Conservation (phyloP, 768 basidiomycete species). For the Boletus pseudo-olivaceus region DNA sequence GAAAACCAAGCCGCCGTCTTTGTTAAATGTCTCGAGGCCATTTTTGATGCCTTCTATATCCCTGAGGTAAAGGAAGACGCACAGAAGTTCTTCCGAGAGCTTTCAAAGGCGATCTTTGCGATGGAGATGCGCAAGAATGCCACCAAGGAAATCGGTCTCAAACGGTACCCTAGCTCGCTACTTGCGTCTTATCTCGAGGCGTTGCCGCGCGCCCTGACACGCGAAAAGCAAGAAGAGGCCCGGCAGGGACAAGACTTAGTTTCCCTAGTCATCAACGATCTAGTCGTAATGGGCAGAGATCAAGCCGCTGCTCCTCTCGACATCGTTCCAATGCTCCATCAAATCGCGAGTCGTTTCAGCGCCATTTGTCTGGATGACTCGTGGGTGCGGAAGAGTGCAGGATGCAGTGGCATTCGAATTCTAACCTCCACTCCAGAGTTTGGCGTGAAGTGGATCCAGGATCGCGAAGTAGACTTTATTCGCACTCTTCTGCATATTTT, state of each 20-base stretch:
- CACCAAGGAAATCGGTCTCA: conserved; percentile 48
- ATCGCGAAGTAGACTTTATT: conserved; percentile 86
- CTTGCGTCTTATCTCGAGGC: conserved; percentile 77
- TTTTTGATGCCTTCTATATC: conserved; percentile 73
- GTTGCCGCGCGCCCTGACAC: conserved; percentile 70
- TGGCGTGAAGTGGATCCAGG: conserved; percentile 74
- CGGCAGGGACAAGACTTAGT: conserved; percentile 59
- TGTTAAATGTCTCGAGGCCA: conserved; percentile 62
- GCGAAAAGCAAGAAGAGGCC: conserved; percentile 58
- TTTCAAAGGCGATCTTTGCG: conserved; percentile 70
- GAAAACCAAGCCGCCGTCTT: conserved; percentile 77
- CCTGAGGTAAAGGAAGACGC: conserved; percentile 69
- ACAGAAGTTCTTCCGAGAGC: conserved; percentile 61
- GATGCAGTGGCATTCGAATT: conserved; percentile 80
- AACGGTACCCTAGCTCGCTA: conserved; percentile 54
- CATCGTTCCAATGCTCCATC: conserved; percentile 67
- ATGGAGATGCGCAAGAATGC: conserved; percentile 65
- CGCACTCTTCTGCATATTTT: conserved; percentile 87
- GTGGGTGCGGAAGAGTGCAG: conserved; percentile 88
- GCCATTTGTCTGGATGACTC: conserved; percentile 88
- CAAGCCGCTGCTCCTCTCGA: conserved; percentile 49
- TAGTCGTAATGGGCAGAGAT: conserved; percentile 53
- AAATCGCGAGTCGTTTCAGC: conserved; percentile 78
- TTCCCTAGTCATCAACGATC: conserved; percentile 58
- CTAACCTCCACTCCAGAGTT: conserved; percentile 70